Evolutionary conservation across 805 yeast species (phyloP), one percentile per base, ranked within the genome.

Genomic region (Kuraishia piskuri): DNA sequence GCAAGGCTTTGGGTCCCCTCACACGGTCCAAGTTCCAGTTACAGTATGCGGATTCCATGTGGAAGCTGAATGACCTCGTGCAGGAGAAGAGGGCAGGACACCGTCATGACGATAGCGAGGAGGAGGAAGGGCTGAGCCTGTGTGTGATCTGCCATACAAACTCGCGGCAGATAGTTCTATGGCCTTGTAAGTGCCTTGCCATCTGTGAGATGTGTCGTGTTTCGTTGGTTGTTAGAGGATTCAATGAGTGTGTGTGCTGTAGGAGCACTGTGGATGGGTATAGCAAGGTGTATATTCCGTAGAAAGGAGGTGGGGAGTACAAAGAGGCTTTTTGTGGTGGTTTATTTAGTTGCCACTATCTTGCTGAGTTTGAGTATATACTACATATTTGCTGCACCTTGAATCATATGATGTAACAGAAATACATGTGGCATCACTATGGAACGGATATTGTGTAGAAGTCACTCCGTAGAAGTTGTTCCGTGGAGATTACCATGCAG

Each of bases 161-260:
- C 54, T 78, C 82, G 4, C 75, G 97, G 58, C 87, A 85, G 54
- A 79, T 91, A 46, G 83, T 91, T 8, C 72, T 92, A 2, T 91
- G 97, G 97, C 97, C 97, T 0, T 91, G 97, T 64, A 80, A 82
- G 60, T 91, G 97, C 66, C 80, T 91, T 53, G 90, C 96, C 0
- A 73, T 91, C 4, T 91, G 97, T 67, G 96, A 90, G 58, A 77
- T 79, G 23, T 91, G 97, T 63, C 76, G 97, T 19, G 71, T 83
- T 10, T 79, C 86, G 19, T 73, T 91, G 52, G 89, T 88, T 7
- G 70, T 84, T 36, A 77, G 90, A 56, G 86, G 87, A 12, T 84
- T 85, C 62, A 80, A 78, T 54, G 85, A 84, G 0, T 91, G 97
- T 67, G 92, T 90, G 0, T 87, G 96, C 62, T 91, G 97, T 62